These are phyloP conservation scores for Hanseniaspora pseudoguilliermondii DNA, from an alignment of 805 yeast species.

Conservation along the genomic window DNA sequence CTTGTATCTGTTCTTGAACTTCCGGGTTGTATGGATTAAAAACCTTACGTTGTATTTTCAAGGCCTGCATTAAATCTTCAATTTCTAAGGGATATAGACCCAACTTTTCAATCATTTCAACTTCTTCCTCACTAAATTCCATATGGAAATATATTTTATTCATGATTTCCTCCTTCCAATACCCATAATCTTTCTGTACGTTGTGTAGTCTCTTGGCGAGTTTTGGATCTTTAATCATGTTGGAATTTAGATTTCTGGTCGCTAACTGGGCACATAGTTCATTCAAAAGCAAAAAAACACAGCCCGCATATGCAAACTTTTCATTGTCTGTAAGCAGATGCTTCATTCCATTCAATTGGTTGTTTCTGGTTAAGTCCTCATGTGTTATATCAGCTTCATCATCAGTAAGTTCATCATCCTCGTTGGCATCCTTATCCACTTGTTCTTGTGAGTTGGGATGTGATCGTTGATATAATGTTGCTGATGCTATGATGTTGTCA, in stretches of 20 bases:
- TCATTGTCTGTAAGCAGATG: conserved; percentile 70
- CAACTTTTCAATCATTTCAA: conserved; percentile 73
- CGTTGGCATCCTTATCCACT: conserved; percentile 12
- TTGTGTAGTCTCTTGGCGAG: conserved; percentile 47
- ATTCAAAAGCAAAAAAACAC: conserved; percentile 60
- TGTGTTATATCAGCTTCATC: conserved; percentile 23
- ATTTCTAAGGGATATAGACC: conserved; percentile 74
- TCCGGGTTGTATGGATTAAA: conserved; percentile 36
- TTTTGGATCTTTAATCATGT: conserved; percentile 33
- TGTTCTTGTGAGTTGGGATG: not conserved
- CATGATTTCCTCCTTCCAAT: conserved; percentile 71
- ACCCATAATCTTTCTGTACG: conserved; percentile 66
- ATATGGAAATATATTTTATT: conserved; percentile 65
- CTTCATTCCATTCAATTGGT: conserved; percentile 66
- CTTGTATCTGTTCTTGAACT: conserved; percentile 12
- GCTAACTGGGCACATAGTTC: conserved; percentile 78
- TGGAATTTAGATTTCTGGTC: conserved; percentile 37
- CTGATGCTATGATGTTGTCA: conserved; percentile 38
- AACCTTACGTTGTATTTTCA: conserved; percentile 40
- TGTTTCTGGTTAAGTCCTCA: conserved; percentile 28
- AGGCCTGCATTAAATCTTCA: conserved; percentile 52
- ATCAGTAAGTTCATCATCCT: conserved; percentile 22
- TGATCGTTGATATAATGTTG: conserved; percentile 17
- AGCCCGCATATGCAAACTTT: conserved; percentile 82
- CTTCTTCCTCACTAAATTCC: conserved; percentile 64